Base-by-base conservation (phyloP, 2,329 filamentous ascomycete species). In the Diaporthe caulivora region DNA sequence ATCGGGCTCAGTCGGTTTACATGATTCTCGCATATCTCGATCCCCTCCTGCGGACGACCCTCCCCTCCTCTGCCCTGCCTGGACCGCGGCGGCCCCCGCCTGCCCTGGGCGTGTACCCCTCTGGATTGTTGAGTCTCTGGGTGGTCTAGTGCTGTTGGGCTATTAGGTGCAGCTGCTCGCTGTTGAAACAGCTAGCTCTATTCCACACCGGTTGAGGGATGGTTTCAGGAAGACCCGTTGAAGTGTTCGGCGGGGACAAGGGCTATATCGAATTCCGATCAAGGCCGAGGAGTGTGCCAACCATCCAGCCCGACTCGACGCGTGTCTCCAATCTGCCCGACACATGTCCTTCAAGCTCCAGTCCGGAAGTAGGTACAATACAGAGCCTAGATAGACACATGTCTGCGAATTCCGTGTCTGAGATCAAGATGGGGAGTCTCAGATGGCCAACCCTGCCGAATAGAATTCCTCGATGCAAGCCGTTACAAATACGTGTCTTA, bases 31-130 rank as follows among this genome's bases (percentile, higher is more conserved):
- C 47, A 51, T 53, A 67, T 26, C 62, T 67, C 62, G 44, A 65
- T n/a, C 15, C 31, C 11, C 26, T 51, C 44, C 29, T 44, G 29
- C 21, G 13, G 62, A 60, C 54, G 11, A 9, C 21, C 8, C 9
- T 34, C 34, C 17, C 26, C 53, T n/a, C 17, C 3, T 26, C 62
- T n/a, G 17, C 26, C 62, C 29, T 18, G 2, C n/a, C 8, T 67
- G 62, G 62, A 53, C 47, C 40, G 62, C 62, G 62, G 62, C 62
- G 62, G 21, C 62, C 62, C 53, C 44, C 60, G 44, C 62, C 55
- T 13, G 26, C 18, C 10, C 24, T 7, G 37, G 60, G 21, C 24
- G 10, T 21, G 44, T 26, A n/a, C 29, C 15, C 21, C 9, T 29
- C 2, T 15, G 62, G 47, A 67, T 67, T 67, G 62, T 67, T 67